Percentiles rank a stretch among this genome's conserved stretches.
Evolutionary conservation across 2,329 filamentous ascomycete species (phyloP).

Genomic region (Phoma sp.): DNA sequence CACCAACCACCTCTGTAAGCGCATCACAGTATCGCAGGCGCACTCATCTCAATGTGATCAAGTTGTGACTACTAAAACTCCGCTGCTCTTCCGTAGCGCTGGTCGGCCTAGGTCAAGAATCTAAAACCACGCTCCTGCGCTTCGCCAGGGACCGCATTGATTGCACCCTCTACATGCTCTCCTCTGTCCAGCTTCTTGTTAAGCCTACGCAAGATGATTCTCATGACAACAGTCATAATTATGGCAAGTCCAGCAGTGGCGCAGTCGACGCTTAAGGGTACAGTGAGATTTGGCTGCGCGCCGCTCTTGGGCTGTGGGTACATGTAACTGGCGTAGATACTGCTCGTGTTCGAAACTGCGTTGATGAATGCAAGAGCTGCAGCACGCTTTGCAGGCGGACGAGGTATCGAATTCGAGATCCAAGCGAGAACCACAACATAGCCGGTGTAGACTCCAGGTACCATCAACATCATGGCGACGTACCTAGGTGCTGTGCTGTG

Average conservation of each 20-base stretch:
- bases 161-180: slow-evolving; percentile 59
- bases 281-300: slow-evolving; percentile 48
- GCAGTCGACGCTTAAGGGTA: slow-evolving; percentile 73
- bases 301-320: slow-evolving; percentile 59
- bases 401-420: slow-evolving; percentile 77
- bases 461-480: slow-evolving; percentile 75
- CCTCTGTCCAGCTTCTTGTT: slow-evolving; percentile 74
- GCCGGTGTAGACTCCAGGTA: slow-evolving; percentile 64
- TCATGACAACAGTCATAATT: slow-evolving; percentile 65
- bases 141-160: slow-evolving; percentile 62
- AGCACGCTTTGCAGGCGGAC: slow-evolving; percentile 76
- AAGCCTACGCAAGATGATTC: slow-evolving; percentile 66
- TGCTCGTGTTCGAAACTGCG: slow-evolving; percentile 70
- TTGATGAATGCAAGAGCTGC: slow-evolving; percentile 79
- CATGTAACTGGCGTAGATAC: slow-evolving; percentile 74
- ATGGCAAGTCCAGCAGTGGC: slow-evolving; percentile 69
- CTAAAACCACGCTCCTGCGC: slow-evolving; percentile 68
- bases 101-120: slow-evolving; percentile 60
- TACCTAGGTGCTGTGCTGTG: slow-evolving; percentile 67
- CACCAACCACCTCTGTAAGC: slow-evolving; percentile 1
- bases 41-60: neutral
- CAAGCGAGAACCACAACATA: slow-evolving; percentile 71
- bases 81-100: no score
- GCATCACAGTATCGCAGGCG: neutral
- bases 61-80: neutral